Conservation (phyloP, 139 green algal species). For the Picochlorum costavermella region DNA sequence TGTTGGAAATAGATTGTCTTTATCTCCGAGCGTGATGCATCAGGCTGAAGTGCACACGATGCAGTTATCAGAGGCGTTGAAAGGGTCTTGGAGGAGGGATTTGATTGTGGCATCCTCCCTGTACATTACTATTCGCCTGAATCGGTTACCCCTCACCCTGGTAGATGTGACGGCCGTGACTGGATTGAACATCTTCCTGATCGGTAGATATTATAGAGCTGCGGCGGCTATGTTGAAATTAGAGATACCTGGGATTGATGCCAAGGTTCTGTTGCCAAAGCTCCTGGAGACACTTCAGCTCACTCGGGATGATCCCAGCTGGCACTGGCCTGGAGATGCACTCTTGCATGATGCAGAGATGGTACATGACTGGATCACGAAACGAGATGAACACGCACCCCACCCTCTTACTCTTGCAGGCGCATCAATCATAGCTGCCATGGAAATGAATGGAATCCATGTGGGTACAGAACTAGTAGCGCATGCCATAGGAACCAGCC, state of each 20-base stretch:
- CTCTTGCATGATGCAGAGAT: slow-evolving; percentile 2
- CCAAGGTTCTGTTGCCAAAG: slow-evolving; percentile 1
- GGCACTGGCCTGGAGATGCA: not conserved
- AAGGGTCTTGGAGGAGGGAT: not conserved
- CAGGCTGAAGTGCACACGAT: slow-evolving; percentile 2
- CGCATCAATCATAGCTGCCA: slow-evolving; percentile 3
- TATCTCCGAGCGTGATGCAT: not conserved
- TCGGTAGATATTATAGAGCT: slow-evolving; percentile 3
- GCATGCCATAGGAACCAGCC: not conserved
- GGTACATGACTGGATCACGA: not conserved
- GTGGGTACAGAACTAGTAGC: slow-evolving; percentile 3
- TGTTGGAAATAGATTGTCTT: not conserved
- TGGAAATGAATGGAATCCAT: slow-evolving; percentile 10
- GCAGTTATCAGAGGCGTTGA: not conserved
- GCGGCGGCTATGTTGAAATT: not conserved
- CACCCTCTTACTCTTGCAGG: not conserved
- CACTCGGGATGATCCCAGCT: too few species aligned
- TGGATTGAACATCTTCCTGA: not conserved
- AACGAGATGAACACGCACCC: not conserved
- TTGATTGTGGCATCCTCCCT: not conserved
- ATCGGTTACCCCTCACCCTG: slow-evolving; percentile 6
- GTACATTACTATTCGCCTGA: slow-evolving; percentile 5
- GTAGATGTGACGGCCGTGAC: not conserved
- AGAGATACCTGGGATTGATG: not conserved
- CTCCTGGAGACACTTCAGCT: not conserved